These are phyloP conservation scores for Talaromyces sp. DNA, from an alignment of 2,329 filamentous ascomycete species.

Conservation along the genomic window DNA sequence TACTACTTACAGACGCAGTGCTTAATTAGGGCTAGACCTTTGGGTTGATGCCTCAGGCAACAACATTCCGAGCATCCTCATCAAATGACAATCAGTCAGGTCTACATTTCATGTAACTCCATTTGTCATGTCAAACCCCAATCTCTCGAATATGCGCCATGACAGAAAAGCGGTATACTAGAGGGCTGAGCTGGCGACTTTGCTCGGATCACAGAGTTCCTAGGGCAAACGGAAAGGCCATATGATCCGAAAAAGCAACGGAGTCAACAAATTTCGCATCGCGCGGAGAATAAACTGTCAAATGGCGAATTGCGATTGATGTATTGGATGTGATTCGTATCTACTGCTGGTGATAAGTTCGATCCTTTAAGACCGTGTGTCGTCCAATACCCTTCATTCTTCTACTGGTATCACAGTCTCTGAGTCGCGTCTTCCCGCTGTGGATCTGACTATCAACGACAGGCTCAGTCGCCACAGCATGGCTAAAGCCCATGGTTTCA, in stretches of 20 bases:
- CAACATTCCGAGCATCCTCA: background rate
- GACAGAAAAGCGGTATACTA: background rate
- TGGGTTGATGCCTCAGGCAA: background rate
- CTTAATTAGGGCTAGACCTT: background rate
- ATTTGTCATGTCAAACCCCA: background rate
- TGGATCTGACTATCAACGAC: background rate
- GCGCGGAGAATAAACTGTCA: background rate
- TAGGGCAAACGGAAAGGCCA: background rate
- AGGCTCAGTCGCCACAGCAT: background rate
- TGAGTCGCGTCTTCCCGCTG: background rate
- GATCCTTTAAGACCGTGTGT: background rate
- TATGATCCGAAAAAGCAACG: background rate
- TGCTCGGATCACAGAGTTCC: slow-evolving; percentile 5
- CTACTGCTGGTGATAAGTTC: background rate
- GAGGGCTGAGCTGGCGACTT: background rate
- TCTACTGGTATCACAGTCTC: background rate
- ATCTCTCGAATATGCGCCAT: background rate
- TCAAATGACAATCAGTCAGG: background rate
- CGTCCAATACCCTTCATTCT: background rate
- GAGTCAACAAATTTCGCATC: background rate
- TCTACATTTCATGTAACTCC: background rate
- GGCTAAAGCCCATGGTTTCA: background rate
- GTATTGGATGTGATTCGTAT: background rate
- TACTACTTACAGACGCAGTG: background rate
- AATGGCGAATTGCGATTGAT: background rate